Percentiles rank a stretch among this genome's conserved stretches.
phyloP scores from a whole-genome alignment of 345 rosid species.

The Raphanus raphanistrum region DNA sequence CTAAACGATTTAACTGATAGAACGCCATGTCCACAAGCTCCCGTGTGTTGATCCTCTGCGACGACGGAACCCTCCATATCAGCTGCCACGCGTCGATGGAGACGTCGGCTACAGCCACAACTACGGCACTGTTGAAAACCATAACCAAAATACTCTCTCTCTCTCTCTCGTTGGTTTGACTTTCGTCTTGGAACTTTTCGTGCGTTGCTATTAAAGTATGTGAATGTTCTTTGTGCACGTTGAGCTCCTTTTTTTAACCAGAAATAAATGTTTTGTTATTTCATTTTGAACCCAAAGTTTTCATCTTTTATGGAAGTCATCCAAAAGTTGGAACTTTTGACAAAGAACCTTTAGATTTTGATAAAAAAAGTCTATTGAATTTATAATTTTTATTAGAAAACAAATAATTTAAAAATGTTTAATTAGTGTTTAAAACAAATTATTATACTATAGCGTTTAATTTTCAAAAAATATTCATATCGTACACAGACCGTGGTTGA shows the following conservation, averaged over 20 bases:
- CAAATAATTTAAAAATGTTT: too few relatives aligned
- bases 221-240: neutral
- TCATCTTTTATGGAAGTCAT: neutral
- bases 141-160: constrained; percentile 24
- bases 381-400: too few relatives aligned
- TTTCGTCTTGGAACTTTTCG: constrained; percentile 24
- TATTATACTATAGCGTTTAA: too few relatives aligned
- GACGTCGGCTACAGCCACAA: constrained; percentile 50
- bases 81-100: constrained; percentile 62
- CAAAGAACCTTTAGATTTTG: constrained; percentile 2
- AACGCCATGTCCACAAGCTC: constrained; percentile 65
- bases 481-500: too few relatives aligned
- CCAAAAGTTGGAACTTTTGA: constrained; percentile 16
- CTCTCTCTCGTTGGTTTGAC: constrained; percentile 14
- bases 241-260: constrained; percentile 4
- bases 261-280: constrained; percentile 5
- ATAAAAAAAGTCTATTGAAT: too few relatives aligned
- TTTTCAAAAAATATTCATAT: too few relatives aligned
- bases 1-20: constrained; percentile 48
- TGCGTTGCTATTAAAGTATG: neutral
- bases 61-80: constrained; percentile 46
- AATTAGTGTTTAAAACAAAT: too few relatives aligned
- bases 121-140: constrained; percentile 58
- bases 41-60: constrained; percentile 49
- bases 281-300: neutral